phyloP scores from a whole-genome alignment of 2,329 filamentous ascomycete genomes.

The Aspergillus amoenus region DNA sequence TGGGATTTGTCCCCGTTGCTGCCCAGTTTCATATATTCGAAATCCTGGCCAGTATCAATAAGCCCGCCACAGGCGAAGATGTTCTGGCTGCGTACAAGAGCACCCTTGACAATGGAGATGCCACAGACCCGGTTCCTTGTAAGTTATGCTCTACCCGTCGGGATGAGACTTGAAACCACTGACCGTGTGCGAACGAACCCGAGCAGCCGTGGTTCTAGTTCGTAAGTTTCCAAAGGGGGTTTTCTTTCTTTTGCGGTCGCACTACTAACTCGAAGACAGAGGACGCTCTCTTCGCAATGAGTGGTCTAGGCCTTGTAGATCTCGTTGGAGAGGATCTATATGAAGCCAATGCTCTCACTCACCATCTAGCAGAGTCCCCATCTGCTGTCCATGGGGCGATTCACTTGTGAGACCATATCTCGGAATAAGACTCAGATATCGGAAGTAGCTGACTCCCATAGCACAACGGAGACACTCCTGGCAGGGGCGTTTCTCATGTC shows the following conservation, averaged over 20 bases:
- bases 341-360: conserved; percentile 34
- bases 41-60: conserved; percentile 25
- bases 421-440: background rate
- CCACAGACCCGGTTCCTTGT: conserved; percentile 22
- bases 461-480: conserved; percentile 36
- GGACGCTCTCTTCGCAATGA: conserved; percentile 38
- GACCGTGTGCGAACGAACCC: background rate
- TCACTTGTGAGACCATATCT: conserved; percentile 31
- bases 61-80: conserved; percentile 27
- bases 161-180: background rate
- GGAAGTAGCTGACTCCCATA: conserved; percentile 7
- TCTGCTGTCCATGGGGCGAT: conserved; percentile 38
- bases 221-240: conserved; percentile 13
- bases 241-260: background rate
- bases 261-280: conserved; percentile 23
- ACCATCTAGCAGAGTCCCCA: conserved; percentile 34
- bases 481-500: conserved; percentile 38
- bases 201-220: conserved; percentile 22
- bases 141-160: conserved; percentile 8
- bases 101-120: conserved; percentile 7
- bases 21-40: conserved; percentile 36
- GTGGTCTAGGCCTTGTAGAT: conserved; percentile 36
- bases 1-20: conserved; percentile 41
- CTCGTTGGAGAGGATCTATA: conserved; percentile 31
- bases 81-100: conserved; percentile 25